Evolutionary conservation across 352 stramenopile genomes (phyloP), one percentile per base, ranked within the genome.

Genomic region (Phytophthora fragariaefolia): DNA sequence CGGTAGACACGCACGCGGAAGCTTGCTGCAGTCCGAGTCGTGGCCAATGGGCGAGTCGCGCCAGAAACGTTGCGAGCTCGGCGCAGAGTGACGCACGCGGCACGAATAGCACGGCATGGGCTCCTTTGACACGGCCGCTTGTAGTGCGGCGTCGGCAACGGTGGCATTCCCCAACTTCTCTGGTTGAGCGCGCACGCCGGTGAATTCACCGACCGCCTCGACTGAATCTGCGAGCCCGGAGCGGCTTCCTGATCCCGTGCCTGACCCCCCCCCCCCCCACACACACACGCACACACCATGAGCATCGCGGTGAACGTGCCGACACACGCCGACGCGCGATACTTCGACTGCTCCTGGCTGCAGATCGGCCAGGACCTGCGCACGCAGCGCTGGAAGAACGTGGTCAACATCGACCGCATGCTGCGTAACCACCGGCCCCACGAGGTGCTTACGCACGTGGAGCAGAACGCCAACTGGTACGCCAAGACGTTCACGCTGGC

Each of bases 401-500:
- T 88, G 43, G 68, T 90, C 49, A 71, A 65, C 46, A 85, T 88
- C 53, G 79, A 88, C 54, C 77, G 79, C 63, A 87, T 90, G 82
- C 71, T 90, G 36, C 75, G 77, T 20, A 75, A 71, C 64, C 81
- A 90, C 69, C 70, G 71, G 12, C 82, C 82, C 28, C 79, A 90
- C 66, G 79, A 88, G 47, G 82, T 88, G 69, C 72, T 88, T 52
- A 90, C 75, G 1, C 71, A 88, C 26, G 77, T 90, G n/a, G 75
- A 80, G 5, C 75, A 88, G 62, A 90, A 90, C 75, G 76, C 66
- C 43, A 74, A 88, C 64, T 90, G 82, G 82, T 58, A 68, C 47
- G 81, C 77, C 58, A 90, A 88, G 73, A 88, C 79, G 17, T 88
- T 90, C 60, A 74, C 77, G 42, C 65, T 90, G 48, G 79, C 82